Conservation (phyloP, 2,329 filamentous ascomycete species). For the Alternaria sp. region DNA sequence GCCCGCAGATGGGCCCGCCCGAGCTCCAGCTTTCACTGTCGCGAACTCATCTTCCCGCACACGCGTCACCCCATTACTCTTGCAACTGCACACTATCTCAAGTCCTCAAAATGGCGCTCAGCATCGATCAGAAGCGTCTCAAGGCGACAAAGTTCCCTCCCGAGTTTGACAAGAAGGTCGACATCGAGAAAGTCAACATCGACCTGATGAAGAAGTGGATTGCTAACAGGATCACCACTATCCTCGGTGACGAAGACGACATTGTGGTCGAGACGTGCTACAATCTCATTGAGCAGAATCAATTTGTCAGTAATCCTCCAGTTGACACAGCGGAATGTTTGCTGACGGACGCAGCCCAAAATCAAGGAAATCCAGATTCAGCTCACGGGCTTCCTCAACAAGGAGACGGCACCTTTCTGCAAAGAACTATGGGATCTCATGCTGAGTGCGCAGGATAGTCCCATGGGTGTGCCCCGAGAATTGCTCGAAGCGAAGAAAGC, state of each 20-base stretch:
- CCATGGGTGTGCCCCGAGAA: slow-evolving; percentile 92
- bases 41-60: slow-evolving; percentile 4
- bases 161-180: slow-evolving; percentile 94
- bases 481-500: slow-evolving; percentile 94
- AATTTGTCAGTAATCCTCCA: slow-evolving; percentile 68
- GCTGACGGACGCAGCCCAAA: slow-evolving; percentile 70
- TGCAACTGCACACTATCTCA: slow-evolving; percentile 1
- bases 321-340: neutral
- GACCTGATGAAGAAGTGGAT: slow-evolving; percentile 99
- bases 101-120: slow-evolving; percentile 70
- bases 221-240: slow-evolving; percentile 81
- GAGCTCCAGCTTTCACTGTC: slow-evolving; percentile 17
- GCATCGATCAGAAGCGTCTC: slow-evolving; percentile 86
- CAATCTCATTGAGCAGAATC: slow-evolving; percentile 72
- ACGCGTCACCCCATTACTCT: slow-evolving; percentile 1
- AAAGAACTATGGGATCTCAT: slow-evolving; percentile 93
- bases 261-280: slow-evolving; percentile 88
- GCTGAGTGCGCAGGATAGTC: slow-evolving; percentile 85
- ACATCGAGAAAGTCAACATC: slow-evolving; percentile 96
- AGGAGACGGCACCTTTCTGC: slow-evolving; percentile 87
- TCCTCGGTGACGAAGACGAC: slow-evolving; percentile 92
- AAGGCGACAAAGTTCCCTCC: slow-evolving; percentile 91
- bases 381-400: slow-evolving; percentile 92
- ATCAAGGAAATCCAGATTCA: slow-evolving; percentile 96
- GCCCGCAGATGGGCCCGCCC: slow-evolving; percentile 15